Evolutionary conservation across 352 stramenopile species (phyloP).

Genomic region (Globisporangium heterothallicum): DNA sequence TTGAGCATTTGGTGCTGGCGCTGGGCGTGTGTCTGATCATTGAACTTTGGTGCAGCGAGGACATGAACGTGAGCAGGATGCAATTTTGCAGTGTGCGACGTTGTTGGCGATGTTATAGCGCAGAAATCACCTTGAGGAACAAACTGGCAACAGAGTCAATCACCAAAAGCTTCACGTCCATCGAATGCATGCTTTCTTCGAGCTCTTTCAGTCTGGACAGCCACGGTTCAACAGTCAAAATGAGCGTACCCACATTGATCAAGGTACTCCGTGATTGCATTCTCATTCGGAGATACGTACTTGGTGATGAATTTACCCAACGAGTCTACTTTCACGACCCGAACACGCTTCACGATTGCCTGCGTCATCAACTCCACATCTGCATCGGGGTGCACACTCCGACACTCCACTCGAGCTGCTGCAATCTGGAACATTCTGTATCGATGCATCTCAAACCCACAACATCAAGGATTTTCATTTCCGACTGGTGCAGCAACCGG

Average conservation of each 20-base stretch:
- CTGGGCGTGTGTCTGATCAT: slow-evolving; percentile 31
- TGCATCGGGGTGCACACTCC: slow-evolving; percentile 8
- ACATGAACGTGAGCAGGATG: background rate
- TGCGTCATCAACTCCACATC: slow-evolving; percentile 19
- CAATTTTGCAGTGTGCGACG: background rate
- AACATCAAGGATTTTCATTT: background rate
- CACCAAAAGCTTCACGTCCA: slow-evolving; percentile 57
- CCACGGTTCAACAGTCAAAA: background rate
- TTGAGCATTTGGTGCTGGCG: slow-evolving; percentile 46
- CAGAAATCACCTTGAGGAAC: slow-evolving; percentile 40
- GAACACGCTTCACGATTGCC: slow-evolving; percentile 34
- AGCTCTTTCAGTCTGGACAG: slow-evolving; percentile 47
- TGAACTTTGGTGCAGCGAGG: slow-evolving; percentile 17
- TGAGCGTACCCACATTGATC: too few relatives aligned
- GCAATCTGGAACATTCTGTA: slow-evolving; percentile 48
- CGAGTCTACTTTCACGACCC: slow-evolving; percentile 32
- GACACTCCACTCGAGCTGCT: slow-evolving; percentile 22
- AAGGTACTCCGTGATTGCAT: background rate
- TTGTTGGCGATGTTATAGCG: background rate
- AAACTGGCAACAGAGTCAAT: slow-evolving; percentile 69
- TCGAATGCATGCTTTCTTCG: slow-evolving; percentile 34
- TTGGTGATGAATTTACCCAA: slow-evolving; percentile 34
- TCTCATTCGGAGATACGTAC: too few relatives aligned
- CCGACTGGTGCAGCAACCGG: too few relatives aligned
- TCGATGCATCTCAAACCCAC: background rate